Evolutionary conservation across 805 yeast genomes (phyloP), one percentile per base, ranked within the genome.

Genomic region (Myxozyma nipponensis): DNA sequence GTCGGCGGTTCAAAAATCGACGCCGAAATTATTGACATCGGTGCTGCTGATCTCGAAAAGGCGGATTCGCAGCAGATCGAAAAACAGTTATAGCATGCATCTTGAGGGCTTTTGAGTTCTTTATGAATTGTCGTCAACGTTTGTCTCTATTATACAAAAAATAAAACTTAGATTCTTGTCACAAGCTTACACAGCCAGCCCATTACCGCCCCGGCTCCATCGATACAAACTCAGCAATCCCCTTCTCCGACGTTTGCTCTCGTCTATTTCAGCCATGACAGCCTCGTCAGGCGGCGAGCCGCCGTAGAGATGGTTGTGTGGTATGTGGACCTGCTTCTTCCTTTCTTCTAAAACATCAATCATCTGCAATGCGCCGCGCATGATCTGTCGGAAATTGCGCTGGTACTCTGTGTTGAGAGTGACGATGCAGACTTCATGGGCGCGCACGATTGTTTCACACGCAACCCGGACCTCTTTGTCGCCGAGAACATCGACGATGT

Each of bases 1-100:
- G 48, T 43, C 19, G 50, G 50, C 7, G 5, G 19, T 5, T 13
- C 86, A 91, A 84, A 84, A 23, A 75, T 86, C 67, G 86, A 81
- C 32, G 86, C 78, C 58, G 64, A 62, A 23, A 51, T 22, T 40
- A 18, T 15, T n/a, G 53, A 32, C 13, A 26, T 26, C n/a, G 18
- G 30, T 17, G 21, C n/a, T 15, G 39, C 19, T 15, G 39, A 35
- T 35, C 7, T 35, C 9, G 39, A 35, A 13, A 35, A 35, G 19
- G 19, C n/a, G 7, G 39, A 18, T 15, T 6, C 7, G 6, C 7
- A 7, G 6, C 19, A 35, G n/a, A n/a, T 35, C 15, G 39, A 35
- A 35, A 35, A 35, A 13, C 13, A 9, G 6, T 13, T 7, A n/a
- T 7, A 35, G 19, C 9, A 15, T 35, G 6, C 7, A 35, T 35